Base-by-base conservation (phyloP, 768 basidiomycete genomes). In the Kwoniella botswanensis region DNA sequence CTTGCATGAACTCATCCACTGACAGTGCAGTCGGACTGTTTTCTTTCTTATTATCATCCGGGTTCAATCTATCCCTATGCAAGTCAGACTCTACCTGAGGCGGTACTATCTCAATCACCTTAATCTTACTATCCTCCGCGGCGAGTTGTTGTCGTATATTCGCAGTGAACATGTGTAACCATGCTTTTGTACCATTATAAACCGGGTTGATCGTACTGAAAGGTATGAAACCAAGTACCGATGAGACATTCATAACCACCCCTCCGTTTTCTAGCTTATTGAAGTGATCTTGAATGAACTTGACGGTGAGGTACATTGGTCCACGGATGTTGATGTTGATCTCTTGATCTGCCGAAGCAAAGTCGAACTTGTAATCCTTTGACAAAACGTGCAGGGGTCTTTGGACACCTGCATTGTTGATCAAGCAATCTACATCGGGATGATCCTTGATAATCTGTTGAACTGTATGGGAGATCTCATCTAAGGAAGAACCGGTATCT, bases 351-450 rank as follows among this genome's bases (percentile, higher is more conserved):
- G 76, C 74, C 18, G 43, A 58, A 21, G 44, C n/a, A 15, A 78
- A 59, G 26, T 74, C 74, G 24, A 74, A 76, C 21, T 54, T 57
- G 68, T 78, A 75, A 13, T 73, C 71, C 9, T 72, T 67, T 17
- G 24, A 43, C 18, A 72, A 46, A 1, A 77, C 67, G 41, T 74
- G 66, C 35, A 78, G 55, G 3, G 76, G 76, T 52, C 61, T 44
- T 43, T 75, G 74, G 0, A 78, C 74, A 21, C 76, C 76, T 2
- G 76, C 76, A 75, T 78, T 78, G 69, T 78, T 78, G 72, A 78
- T 78, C 52, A 78, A 26, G 46, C 74, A 74, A 50, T 78, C 74
- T 12, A 78, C 62, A 13, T 77, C 76, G 7, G 76, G 76, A 56
- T 77, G 76, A 44, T 77, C 74, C 4, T 54, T 24, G 17, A 63